Evolutionary conservation across 768 basidiomycete species (phyloP).

Genomic region (Dentipellis fragilis): DNA sequence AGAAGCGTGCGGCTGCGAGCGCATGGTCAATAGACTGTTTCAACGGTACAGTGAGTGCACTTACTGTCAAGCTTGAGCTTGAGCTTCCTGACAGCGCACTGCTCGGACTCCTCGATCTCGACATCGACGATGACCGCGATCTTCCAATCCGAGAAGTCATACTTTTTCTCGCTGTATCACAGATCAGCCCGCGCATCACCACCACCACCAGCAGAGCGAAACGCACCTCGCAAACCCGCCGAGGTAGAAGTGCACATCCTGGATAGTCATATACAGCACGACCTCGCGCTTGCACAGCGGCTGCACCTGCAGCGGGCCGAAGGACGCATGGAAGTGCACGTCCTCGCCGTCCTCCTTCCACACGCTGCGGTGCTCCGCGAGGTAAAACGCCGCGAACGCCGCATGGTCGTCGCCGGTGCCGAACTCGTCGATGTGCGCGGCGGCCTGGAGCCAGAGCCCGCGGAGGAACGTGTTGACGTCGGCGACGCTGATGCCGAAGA

Average conservation of each 20-base stretch:
- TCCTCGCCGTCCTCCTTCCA: slow-evolving; percentile 4
- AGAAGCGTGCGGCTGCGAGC: background rate
- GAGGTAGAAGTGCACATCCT: slow-evolving; percentile 15
- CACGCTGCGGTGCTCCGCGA: background rate
- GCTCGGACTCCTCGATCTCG: slow-evolving; percentile 11
- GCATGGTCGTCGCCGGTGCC: background rate
- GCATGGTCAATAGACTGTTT: background rate
- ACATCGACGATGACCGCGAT: slow-evolving; percentile 19
- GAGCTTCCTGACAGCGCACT: slow-evolving; percentile 14
- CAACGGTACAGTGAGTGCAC: background rate
- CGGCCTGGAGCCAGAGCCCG: background rate
- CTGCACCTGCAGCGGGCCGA: slow-evolving; percentile 19
- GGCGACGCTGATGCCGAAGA: background rate
- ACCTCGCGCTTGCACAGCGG: slow-evolving; percentile 21
- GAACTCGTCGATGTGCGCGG: background rate
- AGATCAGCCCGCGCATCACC: background rate
- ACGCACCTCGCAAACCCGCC: background rate
- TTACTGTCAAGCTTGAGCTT: slow-evolving; percentile 14
- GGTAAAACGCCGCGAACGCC: background rate
- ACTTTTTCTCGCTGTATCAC: background rate
- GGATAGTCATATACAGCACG: slow-evolving; percentile 17
- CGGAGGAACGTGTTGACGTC: background rate
- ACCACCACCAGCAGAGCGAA: background rate
- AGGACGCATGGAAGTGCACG: slow-evolving; percentile 15
- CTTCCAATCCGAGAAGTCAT: slow-evolving; percentile 15